phyloP scores from a whole-genome alignment of 768 basidiomycete genomes.

The Leccinum boreale region DNA sequence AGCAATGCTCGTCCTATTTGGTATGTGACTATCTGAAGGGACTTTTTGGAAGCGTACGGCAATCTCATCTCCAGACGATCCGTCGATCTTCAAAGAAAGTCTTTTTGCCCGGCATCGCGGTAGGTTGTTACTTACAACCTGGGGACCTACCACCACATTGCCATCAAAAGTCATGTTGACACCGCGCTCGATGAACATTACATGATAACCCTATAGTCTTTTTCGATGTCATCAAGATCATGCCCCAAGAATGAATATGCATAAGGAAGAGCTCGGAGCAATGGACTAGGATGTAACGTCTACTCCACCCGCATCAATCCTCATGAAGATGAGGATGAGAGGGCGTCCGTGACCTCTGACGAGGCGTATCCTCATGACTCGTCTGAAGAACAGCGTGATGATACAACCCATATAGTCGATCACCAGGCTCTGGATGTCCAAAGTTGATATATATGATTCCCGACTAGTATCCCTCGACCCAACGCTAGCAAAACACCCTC shows the following conservation, averaged over 20 bases:
- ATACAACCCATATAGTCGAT: background rate
- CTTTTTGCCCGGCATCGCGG: background rate
- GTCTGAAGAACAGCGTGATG: background rate
- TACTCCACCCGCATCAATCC: background rate
- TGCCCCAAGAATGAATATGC: background rate
- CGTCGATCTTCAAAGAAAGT: background rate
- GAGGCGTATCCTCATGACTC: background rate
- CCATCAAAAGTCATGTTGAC: too few species aligned
- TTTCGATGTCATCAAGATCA: constrained; percentile 1
- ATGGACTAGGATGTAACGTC: constrained; percentile 1
- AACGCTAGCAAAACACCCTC: too few species aligned
- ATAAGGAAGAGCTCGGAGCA: constrained; percentile 2
- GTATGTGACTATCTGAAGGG: background rate
- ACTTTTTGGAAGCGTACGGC: background rate
- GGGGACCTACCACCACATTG: background rate
- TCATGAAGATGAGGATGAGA: background rate
- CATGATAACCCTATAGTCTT: background rate
- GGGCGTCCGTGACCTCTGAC: background rate
- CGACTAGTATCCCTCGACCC: too few species aligned
- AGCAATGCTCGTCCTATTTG: background rate
- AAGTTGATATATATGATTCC: too few species aligned
- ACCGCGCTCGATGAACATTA: background rate
- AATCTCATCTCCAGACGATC: background rate
- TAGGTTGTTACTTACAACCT: background rate
- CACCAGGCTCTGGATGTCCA: too few species aligned